Percentiles rank a stretch among this genome's conserved stretches.
These are phyloP conservation scores for Meyerozyma guilliermondii DNA, from an alignment of 1,139 yeast species.

Conservation along the genomic window DNA sequence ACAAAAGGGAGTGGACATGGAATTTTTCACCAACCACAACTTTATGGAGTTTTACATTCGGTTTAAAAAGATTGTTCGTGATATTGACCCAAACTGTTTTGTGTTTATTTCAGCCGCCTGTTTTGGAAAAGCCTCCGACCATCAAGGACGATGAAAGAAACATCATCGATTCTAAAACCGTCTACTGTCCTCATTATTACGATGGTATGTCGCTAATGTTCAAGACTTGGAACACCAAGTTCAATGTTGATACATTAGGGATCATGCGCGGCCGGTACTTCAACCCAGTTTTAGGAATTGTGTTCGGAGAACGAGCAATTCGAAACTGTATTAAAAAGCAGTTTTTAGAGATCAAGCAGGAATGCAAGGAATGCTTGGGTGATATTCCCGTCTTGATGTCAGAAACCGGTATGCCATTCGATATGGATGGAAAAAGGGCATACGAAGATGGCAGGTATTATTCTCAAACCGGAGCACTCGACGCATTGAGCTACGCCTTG, in stretches of 20 bases:
- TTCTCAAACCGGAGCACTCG: slow-evolving; percentile 77
- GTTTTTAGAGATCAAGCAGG: slow-evolving; percentile 56
- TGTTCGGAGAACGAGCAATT: slow-evolving; percentile 75
- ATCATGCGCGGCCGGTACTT: slow-evolving; percentile 75
- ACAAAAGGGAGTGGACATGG: slow-evolving; percentile 40
- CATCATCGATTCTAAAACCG: slow-evolving; percentile 58
- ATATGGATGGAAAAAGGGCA: slow-evolving; percentile 77
- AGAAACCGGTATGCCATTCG: slow-evolving; percentile 97
- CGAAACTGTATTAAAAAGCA: slow-evolving; percentile 68
- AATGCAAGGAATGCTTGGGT: slow-evolving; percentile 59
- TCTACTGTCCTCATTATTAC: slow-evolving; percentile 84
- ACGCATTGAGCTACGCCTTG: slow-evolving; percentile 73
- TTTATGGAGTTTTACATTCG: slow-evolving; percentile 55
- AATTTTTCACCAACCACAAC: slow-evolving; percentile 56
- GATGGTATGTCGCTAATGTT: slow-evolving; percentile 93
- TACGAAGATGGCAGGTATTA: slow-evolving; percentile 58
- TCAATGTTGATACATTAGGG: slow-evolving; percentile 87
- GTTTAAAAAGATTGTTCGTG: slow-evolving; percentile 47
- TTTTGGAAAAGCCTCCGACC: slow-evolving; percentile 71
- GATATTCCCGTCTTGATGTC: slow-evolving; percentile 70
- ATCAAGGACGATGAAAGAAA: slow-evolving; percentile 45
- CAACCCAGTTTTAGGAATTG: slow-evolving; percentile 73
- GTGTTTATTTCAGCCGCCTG: slow-evolving; percentile 81
- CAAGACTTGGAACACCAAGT: slow-evolving; percentile 70
- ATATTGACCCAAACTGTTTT: slow-evolving; percentile 40